Evolutionary conservation across 2,329 filamentous ascomycete species (phyloP), one percentile per base, ranked within the genome.

Genomic region (Exophiala sp.): DNA sequence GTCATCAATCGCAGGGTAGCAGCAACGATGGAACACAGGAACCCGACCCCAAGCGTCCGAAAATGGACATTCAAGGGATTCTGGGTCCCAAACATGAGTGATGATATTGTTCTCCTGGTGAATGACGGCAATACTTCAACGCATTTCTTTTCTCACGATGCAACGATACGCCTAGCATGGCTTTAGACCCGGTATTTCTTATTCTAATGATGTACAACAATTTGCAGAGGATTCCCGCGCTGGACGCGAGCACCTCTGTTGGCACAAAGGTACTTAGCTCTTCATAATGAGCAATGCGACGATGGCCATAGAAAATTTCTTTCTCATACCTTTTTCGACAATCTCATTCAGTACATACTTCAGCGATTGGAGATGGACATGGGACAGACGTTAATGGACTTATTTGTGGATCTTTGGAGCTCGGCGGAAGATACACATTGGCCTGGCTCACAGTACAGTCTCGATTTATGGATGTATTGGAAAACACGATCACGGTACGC

Each of bases 61-160:
- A 59, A 43, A 64, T 64, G 63, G 63, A 65, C 39, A 63, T 65
- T 33, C 49, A 60, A 42, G 57, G 59, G 2, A 63, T 65, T 20
- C 44, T 65, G 3, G 62, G 60, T 24, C 63, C 62, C 12, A 50
- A 56, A 24, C 45, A 57, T 42, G 55, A 58, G 9, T 58, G 44
- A 58, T 10, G 8, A 18, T 38, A 29, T 14, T 18, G 41, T 33
- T 9, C 20, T 18, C 11, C 20, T 20, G 11, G 12, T 6, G 16
- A 18, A 20, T 12, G 24, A 41, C 21, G 38, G 20, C 12, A 18
- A n/a, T 29, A n/a, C 18, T 18, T 10, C n/a, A 32, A 21, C 2
- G 16, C 36, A 21, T 42, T 32, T n/a, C 40, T 49, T 56, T 44
- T 49, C 48, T 34, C 46, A 50, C 18, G 45, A 48, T 47, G 45